Evolutionary conservation across 805 yeast species (phyloP), one percentile per base, ranked within the genome.

Genomic region (Candida glaebosa): DNA sequence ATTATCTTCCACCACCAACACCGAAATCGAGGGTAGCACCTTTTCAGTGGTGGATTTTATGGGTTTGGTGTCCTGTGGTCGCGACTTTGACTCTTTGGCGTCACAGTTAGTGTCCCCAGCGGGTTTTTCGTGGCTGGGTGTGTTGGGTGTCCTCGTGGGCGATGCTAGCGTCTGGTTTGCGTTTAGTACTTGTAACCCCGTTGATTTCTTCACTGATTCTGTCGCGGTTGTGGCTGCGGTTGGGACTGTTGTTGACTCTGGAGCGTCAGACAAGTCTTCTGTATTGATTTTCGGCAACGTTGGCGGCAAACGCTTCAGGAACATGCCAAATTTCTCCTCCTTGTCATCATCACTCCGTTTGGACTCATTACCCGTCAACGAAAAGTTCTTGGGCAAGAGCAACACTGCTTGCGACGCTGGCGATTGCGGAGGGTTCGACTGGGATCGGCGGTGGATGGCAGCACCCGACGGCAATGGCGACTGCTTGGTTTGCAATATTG

Each of bases 1-100:
- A 62, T 93, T 93, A 70, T 93, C 99, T 61, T 93, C 99, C 7
- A 93, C 99, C 31, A 93, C 90, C 39, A 93, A 66, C 1, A 93
- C 96, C 32, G 88, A 87, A 32, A 93, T 83, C 46, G 88, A 86
- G 0, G 97, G 96, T 15, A 91, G 73, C 16, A 93, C 90, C 40
- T 81, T 83, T 15, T 76, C 77, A 4, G 77, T 66, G 8, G 76
- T 65, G 3, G 64, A 52, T 33, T 65, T 66, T 24, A 31, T 22
- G 5, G 30, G 8, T 9, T 31, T 38, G 15, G 20, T 16, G 18
- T 16, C 37, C 24, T 3, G 8, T 7, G 6, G 9, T 22, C 10
- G 6, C 6, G 26, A 22, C 26, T 22, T 22, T 22, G 26, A 22
- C 6, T 15, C 26, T 12, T 19, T 16, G 12, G n/a, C 14, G n/a